phyloP scores from a whole-genome alignment of 2,329 filamentous ascomycete genomes.

The Colletotrichum sojae region DNA sequence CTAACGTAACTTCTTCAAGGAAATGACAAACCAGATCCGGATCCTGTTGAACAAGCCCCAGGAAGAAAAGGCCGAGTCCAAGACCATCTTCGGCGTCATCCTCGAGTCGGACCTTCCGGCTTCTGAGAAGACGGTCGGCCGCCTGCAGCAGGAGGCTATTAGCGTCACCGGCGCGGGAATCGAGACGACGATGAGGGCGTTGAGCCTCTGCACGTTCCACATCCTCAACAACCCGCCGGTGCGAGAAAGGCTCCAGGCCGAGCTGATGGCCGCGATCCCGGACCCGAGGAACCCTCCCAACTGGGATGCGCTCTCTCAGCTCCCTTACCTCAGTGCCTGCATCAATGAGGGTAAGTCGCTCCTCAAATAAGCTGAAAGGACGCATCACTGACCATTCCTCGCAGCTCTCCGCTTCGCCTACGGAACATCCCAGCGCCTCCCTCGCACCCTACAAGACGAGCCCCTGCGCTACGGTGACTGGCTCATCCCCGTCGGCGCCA shows the following conservation, averaged over 20 bases:
- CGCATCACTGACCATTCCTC: too few relatives aligned
- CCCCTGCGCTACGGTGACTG: too few relatives aligned
- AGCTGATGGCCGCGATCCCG: not conserved
- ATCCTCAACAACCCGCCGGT: not conserved
- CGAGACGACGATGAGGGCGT: constrained; percentile 47
- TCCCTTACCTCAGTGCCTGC: constrained; percentile 55
- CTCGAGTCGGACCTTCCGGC: constrained; percentile 50
- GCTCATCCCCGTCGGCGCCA: too few relatives aligned
- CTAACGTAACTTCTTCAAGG: constrained; percentile 2
- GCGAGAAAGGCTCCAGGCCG: not conserved
- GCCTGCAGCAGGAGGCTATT: constrained; percentile 55
- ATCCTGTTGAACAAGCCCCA: constrained; percentile 2
- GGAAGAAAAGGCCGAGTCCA: not conserved
- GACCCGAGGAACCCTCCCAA: constrained; percentile 4
- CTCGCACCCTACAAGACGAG: too few relatives aligned
- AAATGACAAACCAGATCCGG: constrained; percentile 4
- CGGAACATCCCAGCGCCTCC: too few relatives aligned
- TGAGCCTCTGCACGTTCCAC: constrained; percentile 17
- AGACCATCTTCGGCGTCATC: constrained; percentile 13
- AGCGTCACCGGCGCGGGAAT: constrained; percentile 55
- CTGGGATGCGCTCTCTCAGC: constrained; percentile 48
- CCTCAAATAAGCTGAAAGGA: too few relatives aligned
- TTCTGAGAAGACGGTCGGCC: constrained; percentile 51
- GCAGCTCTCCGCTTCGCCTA: too few relatives aligned
- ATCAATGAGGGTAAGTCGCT: too few relatives aligned